Percentiles rank a stretch among this genome's conserved stretches.
Conservation (phyloP, 2,329 filamentous ascomycete species). For the Fusarium sacchari region DNA sequence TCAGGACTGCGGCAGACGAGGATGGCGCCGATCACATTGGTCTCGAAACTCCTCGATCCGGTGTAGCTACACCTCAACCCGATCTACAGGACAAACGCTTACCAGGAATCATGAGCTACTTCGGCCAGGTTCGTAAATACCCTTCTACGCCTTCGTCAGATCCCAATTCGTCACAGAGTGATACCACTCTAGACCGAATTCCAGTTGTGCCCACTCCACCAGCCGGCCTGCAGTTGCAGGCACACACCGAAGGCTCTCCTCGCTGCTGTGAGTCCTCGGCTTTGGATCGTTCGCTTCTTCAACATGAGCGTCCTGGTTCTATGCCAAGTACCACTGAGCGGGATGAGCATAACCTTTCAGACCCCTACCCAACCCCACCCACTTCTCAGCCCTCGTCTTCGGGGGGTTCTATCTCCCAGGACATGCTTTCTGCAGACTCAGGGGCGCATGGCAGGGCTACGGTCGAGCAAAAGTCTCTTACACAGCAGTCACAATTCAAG, state of each 20-base stretch:
- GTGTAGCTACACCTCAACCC: slow-evolving; percentile 91
- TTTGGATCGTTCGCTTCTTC: slow-evolving; percentile 38
- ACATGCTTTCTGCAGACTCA: slow-evolving; percentile 40
- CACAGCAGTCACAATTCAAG: slow-evolving; percentile 35
- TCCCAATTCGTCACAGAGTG: slow-evolving; percentile 52
- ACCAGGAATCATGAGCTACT: slow-evolving; percentile 96
- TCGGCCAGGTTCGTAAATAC: slow-evolving; percentile 98
- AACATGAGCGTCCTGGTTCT: slow-evolving; percentile 38
- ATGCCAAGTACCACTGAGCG: slow-evolving; percentile 37
- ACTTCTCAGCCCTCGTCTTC: slow-evolving; percentile 59
- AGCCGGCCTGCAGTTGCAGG: slow-evolving; percentile 45
- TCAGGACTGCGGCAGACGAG: slow-evolving; percentile 71
- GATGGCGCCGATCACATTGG: slow-evolving; percentile 81
- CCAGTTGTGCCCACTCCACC: slow-evolving; percentile 46
- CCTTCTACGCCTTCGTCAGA: slow-evolving; percentile 63
- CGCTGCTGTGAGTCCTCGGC: slow-evolving; percentile 33
- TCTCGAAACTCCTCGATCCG: slow-evolving; percentile 87
- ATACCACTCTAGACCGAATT: slow-evolving; percentile 38
- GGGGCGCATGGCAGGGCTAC: slow-evolving; percentile 37
- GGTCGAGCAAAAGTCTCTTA: slow-evolving; percentile 35
- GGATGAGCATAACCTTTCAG: slow-evolving; percentile 43
- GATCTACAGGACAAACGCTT: slow-evolving; percentile 94
- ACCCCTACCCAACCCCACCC: slow-evolving; percentile 67
- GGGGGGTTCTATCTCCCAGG: slow-evolving; percentile 46
- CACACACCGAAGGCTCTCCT: slow-evolving; percentile 41